Evolutionary conservation across 441 rosid species (phyloP), one percentile per base, ranked within the genome.

Genomic region (Croton laevigatus): DNA sequence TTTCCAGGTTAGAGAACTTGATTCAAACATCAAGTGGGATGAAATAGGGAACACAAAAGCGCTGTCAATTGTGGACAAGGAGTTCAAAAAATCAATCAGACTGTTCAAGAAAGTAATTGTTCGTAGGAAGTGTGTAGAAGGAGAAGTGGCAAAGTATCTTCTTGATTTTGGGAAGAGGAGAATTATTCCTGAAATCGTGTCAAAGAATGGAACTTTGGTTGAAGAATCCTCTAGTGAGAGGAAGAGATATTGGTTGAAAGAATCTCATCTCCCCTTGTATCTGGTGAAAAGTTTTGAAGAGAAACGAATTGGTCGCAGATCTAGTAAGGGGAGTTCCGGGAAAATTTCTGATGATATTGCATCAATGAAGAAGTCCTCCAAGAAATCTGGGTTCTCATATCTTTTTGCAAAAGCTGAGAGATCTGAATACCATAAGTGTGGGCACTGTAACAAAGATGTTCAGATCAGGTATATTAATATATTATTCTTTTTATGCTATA

Each of bases 101-200:
- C 77, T 87, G 65, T 95, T 93, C 76, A 95, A 91, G 84, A 95
- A 95, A 80, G 91, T 80, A 27, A 87, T 91, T 72, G 72, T 95
- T 53, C 97, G 99, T 71, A 81, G 95, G 75, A 95, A 92, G 82
- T 69, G 79, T 71, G 16, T 78, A 36, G 98, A 88, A 71, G 89
- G 82, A 66, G 83, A 80, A 64, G 83, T 71, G 53, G 79, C 79
- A 55, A 95, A 86, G 77, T 95, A 91, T 84, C 97, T 95, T 81
- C 89, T 95, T 79, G 99, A 95, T 86, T 93, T 95, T 83, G 99
- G 99, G 59, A 93, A 91, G 82, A 88, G 99, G 82, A 95, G 86
- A 86, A 80, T 76, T 80, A 75, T 95, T 69, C 99, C 98, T 37
- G 89, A 89, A 17, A 72, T 88, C 49, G 98, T 93, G 58, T 45